Conservation (phyloP, 73 alveolate species). For the Paraurostyla sp. region DNA sequence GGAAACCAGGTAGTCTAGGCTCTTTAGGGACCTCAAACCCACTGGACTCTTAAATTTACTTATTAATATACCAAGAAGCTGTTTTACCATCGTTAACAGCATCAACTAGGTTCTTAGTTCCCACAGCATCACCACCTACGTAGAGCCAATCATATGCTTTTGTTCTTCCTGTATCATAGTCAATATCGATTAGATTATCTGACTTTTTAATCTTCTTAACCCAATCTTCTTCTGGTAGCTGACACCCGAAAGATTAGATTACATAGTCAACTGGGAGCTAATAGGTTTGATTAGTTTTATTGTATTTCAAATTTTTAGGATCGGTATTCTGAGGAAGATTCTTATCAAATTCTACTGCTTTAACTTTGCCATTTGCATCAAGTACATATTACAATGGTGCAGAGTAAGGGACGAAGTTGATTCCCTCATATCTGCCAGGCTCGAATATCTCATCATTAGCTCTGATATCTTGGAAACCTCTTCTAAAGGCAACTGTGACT, state of each 20-base stretch:
- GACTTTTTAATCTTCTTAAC: conserved; percentile 45
- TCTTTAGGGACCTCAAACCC: conserved; percentile 49
- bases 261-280: conserved; percentile 68
- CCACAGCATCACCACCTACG: conserved; percentile 84
- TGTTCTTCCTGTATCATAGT: conserved; percentile 57
- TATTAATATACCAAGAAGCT: conserved; percentile 80
- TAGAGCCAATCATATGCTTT: conserved; percentile 75
- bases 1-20: conserved; percentile 72
- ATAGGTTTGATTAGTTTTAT: conserved; percentile 63
- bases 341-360: conserved; percentile 72
- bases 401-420: conserved; percentile 73
- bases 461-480: conserved; percentile 81
- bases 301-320: conserved; percentile 66
- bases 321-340: conserved; percentile 73
- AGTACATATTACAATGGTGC: conserved; percentile 67
- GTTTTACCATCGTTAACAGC: conserved; percentile 88
- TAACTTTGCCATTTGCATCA: conserved; percentile 58
- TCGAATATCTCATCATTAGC: conserved; percentile 80
- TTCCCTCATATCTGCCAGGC: conserved; percentile 78
- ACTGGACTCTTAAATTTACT: conserved; percentile 59
- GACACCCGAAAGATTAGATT: conserved; percentile 73
- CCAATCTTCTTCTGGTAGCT: conserved; percentile 74
- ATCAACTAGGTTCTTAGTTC: conserved; percentile 76
- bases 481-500: conserved; percentile 85
- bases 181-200: conserved; percentile 54